A percentile compares a stretch with the other conserved stretches of the same genome.
Conservation (phyloP, 176 grass and related monocot species). For the Poa pratensis region DNA sequence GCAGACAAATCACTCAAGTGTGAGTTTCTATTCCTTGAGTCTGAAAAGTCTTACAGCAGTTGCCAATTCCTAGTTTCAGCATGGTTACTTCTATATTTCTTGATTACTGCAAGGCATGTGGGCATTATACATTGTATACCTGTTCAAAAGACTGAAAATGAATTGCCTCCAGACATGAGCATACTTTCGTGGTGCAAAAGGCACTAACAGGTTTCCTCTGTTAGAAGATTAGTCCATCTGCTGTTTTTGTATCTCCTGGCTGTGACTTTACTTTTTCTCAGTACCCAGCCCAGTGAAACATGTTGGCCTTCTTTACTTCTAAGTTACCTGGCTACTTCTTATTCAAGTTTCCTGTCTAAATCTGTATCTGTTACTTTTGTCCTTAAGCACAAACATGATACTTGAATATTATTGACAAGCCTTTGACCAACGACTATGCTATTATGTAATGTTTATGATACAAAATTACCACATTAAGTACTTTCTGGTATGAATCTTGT, state of each 20-base stretch:
- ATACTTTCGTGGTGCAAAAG: not conserved
- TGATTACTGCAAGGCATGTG: conserved; percentile 17
- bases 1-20: conserved; percentile 88
- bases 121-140: not conserved
- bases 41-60: conserved; percentile 33
- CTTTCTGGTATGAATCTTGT: not conserved
- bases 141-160: conserved; percentile 5
- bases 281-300: not conserved
- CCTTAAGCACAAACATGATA: conserved; percentile 5
- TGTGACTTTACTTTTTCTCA: not conserved
- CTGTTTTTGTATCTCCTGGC: conserved; percentile 11
- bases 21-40: conserved; percentile 49
- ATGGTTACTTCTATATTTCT: conserved; percentile 13
- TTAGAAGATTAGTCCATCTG: conserved; percentile 9
- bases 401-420: not conserved
- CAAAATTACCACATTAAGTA: not conserved
- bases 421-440: not conserved
- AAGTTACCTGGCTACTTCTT: conserved; percentile 18
- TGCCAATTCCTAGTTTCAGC: conserved; percentile 29
- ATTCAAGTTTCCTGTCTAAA: conserved; percentile 19
- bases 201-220: not conserved
- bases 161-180: not conserved
- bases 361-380: conserved; percentile 2
- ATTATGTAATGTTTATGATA: not conserved
- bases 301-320: not conserved